Evolutionary conservation across 208 protist species (phyloP).

Genomic region (Crithidia acanthocephali): DNA sequence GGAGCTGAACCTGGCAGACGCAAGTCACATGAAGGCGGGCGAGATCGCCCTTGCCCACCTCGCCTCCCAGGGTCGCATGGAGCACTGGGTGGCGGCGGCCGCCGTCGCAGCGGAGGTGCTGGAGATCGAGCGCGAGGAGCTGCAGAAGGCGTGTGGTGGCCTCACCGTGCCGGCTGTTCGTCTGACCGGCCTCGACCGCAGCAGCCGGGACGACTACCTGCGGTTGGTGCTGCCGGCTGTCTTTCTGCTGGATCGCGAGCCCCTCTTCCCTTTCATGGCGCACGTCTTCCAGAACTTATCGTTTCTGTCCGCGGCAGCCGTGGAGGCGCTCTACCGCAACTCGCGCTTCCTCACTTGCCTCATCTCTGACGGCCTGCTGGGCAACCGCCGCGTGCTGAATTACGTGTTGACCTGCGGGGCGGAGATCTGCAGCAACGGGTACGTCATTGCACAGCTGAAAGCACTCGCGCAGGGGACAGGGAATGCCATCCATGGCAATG

Average conservation of each 20-base stretch:
- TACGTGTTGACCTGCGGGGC: constrained; percentile 32
- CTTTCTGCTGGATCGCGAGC: constrained; percentile 46
- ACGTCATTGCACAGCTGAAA: constrained; percentile 49
- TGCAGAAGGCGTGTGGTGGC: constrained; percentile 6
- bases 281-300: constrained; percentile 27
- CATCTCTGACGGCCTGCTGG: constrained; percentile 18
- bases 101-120: constrained; percentile 32
- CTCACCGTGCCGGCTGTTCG: constrained; percentile 8
- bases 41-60: constrained; percentile 38
- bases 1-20: constrained; percentile 32
- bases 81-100: constrained; percentile 35
- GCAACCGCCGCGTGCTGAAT: constrained; percentile 18
- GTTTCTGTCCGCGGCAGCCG: constrained; percentile 13
- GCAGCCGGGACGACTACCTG: constrained; percentile 24
- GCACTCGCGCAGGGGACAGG: constrained; percentile 1
- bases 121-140: constrained; percentile 26
- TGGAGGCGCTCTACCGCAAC: constrained; percentile 58
- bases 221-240: constrained; percentile 45
- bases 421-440: constrained; percentile 52
- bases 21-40: constrained; percentile 25
- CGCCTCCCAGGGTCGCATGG: constrained; percentile 26
- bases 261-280: constrained; percentile 50
- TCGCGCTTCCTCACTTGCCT: constrained; percentile 47
- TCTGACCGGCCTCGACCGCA: constrained; percentile 12
- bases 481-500: not conserved